Base-by-base conservation (phyloP, 2,329 filamentous ascomycete genomes). In the Botrytis fabae region DNA sequence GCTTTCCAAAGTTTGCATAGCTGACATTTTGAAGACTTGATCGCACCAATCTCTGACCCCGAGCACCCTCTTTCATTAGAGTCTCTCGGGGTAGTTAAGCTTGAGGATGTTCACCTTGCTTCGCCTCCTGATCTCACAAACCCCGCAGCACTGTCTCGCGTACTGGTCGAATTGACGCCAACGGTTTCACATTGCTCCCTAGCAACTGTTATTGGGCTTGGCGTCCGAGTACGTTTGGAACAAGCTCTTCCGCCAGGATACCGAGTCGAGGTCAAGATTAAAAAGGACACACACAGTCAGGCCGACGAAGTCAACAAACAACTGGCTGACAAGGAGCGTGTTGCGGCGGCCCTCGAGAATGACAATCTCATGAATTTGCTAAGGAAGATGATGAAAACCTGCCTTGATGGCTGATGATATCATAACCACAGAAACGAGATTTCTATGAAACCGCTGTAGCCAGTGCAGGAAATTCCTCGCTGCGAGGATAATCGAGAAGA, bases 261-360 rank as follows among this genome's bases (percentile, higher is more conserved):
- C 82, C 90, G 96, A 54, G 88, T 98, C 69, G 95, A 98, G 82
- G 94, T 98, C 63, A 89, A 91, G 78, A 97, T 98, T 82, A 98
- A 98, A 83, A 92, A 97, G 83, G 95, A 95, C 75, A 96, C 94
- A n/a, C 96, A 98, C 82, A 93, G 90, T 76, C 97, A 97, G 75
- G 95, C 94, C 63, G 94, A 97, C 75, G 94, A 97, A 81, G 94
- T 98, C 70, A 98, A 97, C 84, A 98, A 98, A 86, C 96, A 99
- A 83, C 85, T 99, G 61, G 93, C 91, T 48, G 96, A 99, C 84
- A 99, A 98, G 85, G 96, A 99, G 84, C 87, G 96, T 75, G 96
- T 99, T 62, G 95, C 95, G 1, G 96, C 96, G 16, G 96, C 96
- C 10, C 85, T 98, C 78, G 96, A 98, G 83, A 99, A 99, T 81